Evolutionary conservation across 331 rosid genomes (phyloP), one percentile per base, ranked within the genome.

Genomic region (Telfairia occidentalis): DNA sequence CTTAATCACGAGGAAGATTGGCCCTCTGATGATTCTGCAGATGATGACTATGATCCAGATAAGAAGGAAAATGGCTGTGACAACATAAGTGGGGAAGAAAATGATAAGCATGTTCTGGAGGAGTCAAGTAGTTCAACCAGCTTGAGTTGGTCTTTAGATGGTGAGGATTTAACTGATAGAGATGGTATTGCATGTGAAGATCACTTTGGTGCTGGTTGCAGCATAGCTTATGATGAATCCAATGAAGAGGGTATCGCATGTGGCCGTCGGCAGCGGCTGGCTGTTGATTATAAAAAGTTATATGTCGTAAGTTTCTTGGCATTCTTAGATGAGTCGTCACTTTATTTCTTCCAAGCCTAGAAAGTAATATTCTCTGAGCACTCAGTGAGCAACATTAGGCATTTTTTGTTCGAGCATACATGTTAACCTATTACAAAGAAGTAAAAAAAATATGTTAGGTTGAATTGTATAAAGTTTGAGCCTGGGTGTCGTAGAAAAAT

Each of bases 11-110:
- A 82, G 74, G 96, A 87, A 76, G 90, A 90, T 50, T 93, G 96
- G 98, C 98, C 98, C 38, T 93, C 97, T 1, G 97, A 93, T 83
- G 98, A 90, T 84, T 92, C 98, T 54, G 94, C 84, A 64, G 98
- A 93, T 61, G 90, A 83, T 76, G 93, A 93, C 83, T 93, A 93
- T 80, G 79, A 93, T 78, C 98, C 98, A 35, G 92, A 84, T 71
- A 84, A 84, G 86, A 86, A 78, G 37, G 90, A 87, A 76, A 89
- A 78, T 72, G 82, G 82, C 86, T 61, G 76, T 19, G 72, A 19
- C 75, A 59, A 79, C 78, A 37, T 67, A 67, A 58, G 87, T 37
- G 70, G 69, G 57, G 97, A 80, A 58, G 97, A 75, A 74, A 78
- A 78, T 59, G 86, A 86, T 49, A 84, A 83, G 34, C 55, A 75